Percentiles rank a stretch among this genome's conserved stretches.
These are phyloP conservation scores for Rhizopogon vinicolor DNA, from an alignment of 768 basidiomycete species.

Conservation along the genomic window DNA sequence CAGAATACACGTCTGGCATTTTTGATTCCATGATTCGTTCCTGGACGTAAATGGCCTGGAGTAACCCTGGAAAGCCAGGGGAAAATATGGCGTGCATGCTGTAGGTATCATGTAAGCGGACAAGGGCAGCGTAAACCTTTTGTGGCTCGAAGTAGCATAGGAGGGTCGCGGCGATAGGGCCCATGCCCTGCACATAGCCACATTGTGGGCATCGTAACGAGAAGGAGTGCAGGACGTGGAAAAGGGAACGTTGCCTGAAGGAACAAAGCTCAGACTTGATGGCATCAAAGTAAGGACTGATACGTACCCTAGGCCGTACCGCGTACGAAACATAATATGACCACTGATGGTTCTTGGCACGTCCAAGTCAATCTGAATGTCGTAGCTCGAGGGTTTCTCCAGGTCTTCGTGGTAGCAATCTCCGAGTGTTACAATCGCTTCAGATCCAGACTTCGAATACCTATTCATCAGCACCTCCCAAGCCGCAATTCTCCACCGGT, in stretches of 20 bases:
- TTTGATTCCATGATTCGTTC: constrained; percentile 82
- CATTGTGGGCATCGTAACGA: constrained; percentile 81
- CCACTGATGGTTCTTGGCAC: constrained; percentile 95
- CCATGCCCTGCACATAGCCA: constrained; percentile 99
- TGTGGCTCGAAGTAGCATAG: constrained; percentile 93
- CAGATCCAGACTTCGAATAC: constrained; percentile 41
- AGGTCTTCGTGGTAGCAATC: constrained; percentile 56
- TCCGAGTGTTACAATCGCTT: constrained; percentile 40
- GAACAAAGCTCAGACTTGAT: background rate
- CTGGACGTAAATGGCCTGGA: constrained; percentile 95
- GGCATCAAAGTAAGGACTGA: background rate
- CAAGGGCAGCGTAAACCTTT: constrained; percentile 77
- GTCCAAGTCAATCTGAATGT: constrained; percentile 97
- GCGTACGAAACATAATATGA: constrained; percentile 89
- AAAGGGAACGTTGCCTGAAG: constrained; percentile 84
- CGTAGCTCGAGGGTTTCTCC: constrained; percentile 82
- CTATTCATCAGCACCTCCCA: constrained; percentile 81
- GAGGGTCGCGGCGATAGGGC: constrained; percentile 91
- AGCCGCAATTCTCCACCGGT: constrained; percentile 89
- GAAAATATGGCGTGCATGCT: constrained; percentile 84
- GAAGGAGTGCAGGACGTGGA: constrained; percentile 91
- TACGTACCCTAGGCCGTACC: constrained; percentile 93
- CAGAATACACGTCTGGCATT: constrained; percentile 86
- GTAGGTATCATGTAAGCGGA: constrained; percentile 87
- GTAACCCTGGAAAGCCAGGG: constrained; percentile 92